Conservation (phyloP, 306 rosid genomes). For the Herpetospermum pedunculosum region DNA sequence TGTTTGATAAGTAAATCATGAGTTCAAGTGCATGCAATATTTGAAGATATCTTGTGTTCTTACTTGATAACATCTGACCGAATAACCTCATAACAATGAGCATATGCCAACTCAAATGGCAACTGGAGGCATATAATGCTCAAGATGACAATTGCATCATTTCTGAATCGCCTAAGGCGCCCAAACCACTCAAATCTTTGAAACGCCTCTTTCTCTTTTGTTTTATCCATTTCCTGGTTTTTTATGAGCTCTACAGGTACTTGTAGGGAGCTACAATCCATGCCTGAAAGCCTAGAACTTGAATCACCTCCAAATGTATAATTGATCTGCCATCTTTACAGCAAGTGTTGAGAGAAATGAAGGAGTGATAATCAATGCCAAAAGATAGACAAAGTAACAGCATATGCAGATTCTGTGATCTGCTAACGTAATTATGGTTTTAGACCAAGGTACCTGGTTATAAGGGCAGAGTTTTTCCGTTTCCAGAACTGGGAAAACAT, state of each 20-base stretch:
- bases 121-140: conserved; percentile 92
- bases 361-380: background rate
- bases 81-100: conserved; percentile 74
- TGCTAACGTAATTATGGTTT: background rate
- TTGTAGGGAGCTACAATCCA: conserved; percentile 34
- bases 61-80: conserved; percentile 55
- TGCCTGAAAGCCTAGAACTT: conserved; percentile 37
- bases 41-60: conserved; percentile 15
- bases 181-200: conserved; percentile 87
- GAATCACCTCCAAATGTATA: conserved; percentile 35
- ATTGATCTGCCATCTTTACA: conserved; percentile 72
- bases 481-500: conserved; percentile 96
- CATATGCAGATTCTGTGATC: background rate
- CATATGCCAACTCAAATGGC: conserved; percentile 94
- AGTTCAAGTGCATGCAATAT: background rate
- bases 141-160: conserved; percentile 64
- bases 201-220: conserved; percentile 48
- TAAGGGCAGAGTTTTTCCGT: conserved; percentile 81
- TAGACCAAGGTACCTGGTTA: conserved; percentile 51
- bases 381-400: background rate
- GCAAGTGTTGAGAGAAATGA: conserved; percentile 1
- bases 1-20: conserved; percentile 6
- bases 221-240: conserved; percentile 45
- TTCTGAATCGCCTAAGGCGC: conserved; percentile 70
- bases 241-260: conserved; percentile 39